Evolutionary conservation across 148 eudicot species (phyloP).

Genomic region (Drosera capensis): DNA sequence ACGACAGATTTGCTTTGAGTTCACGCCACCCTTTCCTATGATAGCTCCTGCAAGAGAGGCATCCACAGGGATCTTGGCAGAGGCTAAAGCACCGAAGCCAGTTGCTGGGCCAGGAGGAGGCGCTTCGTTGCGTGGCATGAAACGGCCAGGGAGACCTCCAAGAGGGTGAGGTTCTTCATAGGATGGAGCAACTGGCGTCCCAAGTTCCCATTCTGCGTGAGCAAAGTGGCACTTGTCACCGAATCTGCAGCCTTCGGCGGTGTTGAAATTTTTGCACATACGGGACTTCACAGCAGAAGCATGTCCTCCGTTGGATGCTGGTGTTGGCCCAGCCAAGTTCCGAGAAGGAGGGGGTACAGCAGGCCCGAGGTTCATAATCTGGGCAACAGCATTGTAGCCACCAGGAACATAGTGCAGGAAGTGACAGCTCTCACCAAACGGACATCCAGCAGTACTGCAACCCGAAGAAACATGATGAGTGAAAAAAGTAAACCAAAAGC

Average conservation of each 20-base stretch:
- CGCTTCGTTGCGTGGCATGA: constrained; percentile 14
- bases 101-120: constrained; percentile 23
- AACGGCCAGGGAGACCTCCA: constrained; percentile 24
- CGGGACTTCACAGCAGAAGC: constrained; percentile 13
- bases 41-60: constrained; percentile 51
- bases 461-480: too few relatives aligned
- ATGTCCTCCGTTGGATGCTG: constrained; percentile 27
- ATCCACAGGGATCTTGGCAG: constrained; percentile 54
- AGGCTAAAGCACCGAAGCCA: constrained; percentile 50
- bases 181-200: constrained; percentile 20
- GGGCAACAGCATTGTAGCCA: constrained; percentile 51
- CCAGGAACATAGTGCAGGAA: constrained; percentile 63
- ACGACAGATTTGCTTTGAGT: constrained; percentile 59
- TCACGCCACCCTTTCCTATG: constrained; percentile 63
- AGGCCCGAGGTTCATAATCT: constrained; percentile 36
- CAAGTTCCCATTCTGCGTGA: not conserved
- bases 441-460: constrained; percentile 71
- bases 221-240: constrained; percentile 41
- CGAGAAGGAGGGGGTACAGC: constrained; percentile 19
- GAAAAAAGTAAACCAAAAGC: too few relatives aligned
- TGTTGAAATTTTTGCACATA: constrained; percentile 40
- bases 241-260: constrained; percentile 63
- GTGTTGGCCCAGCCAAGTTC: constrained; percentile 20
- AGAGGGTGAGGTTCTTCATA: constrained; percentile 30
- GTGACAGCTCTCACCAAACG: constrained; percentile 63